phyloP scores from a whole-genome alignment of 2,329 filamentous ascomycete genomes.

The Lachnellula cervina region DNA sequence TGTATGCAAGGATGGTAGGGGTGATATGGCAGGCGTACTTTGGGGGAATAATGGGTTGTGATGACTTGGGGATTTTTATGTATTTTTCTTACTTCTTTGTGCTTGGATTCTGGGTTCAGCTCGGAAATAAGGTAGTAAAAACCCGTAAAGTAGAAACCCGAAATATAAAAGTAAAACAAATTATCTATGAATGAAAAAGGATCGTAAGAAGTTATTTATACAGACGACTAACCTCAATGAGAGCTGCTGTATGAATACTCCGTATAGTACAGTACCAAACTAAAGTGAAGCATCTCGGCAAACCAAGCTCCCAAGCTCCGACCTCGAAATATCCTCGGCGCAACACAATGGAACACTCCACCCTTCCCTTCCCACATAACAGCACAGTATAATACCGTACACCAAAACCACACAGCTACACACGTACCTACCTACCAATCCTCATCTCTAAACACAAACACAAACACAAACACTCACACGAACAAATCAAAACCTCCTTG shows the following conservation, averaged over 20 bases:
- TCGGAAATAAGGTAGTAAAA: not conserved
- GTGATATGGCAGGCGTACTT: conserved; percentile 3
- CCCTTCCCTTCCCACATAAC: not conserved
- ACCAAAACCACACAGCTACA: too few species aligned
- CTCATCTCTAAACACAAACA: too few species aligned
- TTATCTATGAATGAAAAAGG: too few species aligned
- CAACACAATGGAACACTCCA: not conserved
- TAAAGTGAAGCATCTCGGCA: not conserved
- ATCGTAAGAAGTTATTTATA: too few species aligned
- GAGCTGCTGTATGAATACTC: too few species aligned
- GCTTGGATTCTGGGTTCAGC: not conserved
- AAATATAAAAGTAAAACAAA: too few species aligned
- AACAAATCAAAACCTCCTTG: too few species aligned
- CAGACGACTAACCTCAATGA: too few species aligned
- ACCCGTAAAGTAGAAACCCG: too few species aligned
- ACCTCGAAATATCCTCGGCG: conserved; percentile 1
- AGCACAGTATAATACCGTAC: not conserved
- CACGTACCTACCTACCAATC: too few species aligned
- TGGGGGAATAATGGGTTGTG: not conserved
- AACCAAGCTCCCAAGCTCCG: conserved; percentile 6
- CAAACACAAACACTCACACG: too few species aligned
- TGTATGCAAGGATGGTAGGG: conserved; percentile 1
- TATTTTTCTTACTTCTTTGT: not conserved
- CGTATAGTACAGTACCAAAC: not conserved
- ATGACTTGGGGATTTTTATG: not conserved